Evolutionary conservation across 1,139 yeast genomes (phyloP).

Genomic region (Taphrina communis): DNA sequence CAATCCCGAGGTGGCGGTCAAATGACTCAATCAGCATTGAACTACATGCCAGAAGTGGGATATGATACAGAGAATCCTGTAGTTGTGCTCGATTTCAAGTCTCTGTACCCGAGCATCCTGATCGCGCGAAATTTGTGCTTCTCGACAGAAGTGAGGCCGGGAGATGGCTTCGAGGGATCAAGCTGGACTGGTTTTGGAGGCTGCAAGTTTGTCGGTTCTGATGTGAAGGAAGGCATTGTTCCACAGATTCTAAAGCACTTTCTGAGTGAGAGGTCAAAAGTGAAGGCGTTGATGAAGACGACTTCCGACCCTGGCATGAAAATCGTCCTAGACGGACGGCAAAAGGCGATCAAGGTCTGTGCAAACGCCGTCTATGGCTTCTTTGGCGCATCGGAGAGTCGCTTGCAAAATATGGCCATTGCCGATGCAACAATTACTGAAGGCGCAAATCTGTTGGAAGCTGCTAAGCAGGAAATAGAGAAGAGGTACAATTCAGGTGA

Average conservation of each 20-base stretch:
- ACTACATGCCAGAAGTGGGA: slow-evolving; percentile 39
- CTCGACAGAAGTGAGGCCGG: slow-evolving; percentile 35
- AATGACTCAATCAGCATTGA: slow-evolving; percentile 37
- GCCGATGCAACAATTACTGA: slow-evolving; percentile 37
- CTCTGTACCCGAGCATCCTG: slow-evolving; percentile 36
- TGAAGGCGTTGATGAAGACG: slow-evolving; percentile 29
- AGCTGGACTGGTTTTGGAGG: slow-evolving; percentile 40
- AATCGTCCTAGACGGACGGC: slow-evolving; percentile 37
- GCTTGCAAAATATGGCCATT: slow-evolving; percentile 35
- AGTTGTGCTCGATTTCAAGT: slow-evolving; percentile 35
- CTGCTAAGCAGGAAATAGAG: slow-evolving; percentile 39
- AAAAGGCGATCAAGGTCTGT: slow-evolving; percentile 37
- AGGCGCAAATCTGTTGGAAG: slow-evolving; percentile 32
- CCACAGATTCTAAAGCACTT: slow-evolving; percentile 37
- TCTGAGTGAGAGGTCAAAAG: slow-evolving; percentile 31
- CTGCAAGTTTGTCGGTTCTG: slow-evolving; percentile 20
- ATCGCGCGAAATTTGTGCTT: slow-evolving; percentile 37
- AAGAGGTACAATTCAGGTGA: slow-evolving; percentile 15
- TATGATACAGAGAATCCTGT: slow-evolving; percentile 38
- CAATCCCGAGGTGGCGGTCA: slow-evolving; percentile 27
- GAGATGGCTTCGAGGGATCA: slow-evolving; percentile 2
- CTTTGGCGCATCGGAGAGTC: slow-evolving; percentile 32
- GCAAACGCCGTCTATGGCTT: slow-evolving; percentile 40
- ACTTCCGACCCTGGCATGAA: slow-evolving; percentile 26
- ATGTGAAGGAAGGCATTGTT: slow-evolving; percentile 34